These are phyloP conservation scores for Trichoderma reesei DNA, from an alignment of 495 filamentous ascomycete genomes.

Conservation along the genomic window DNA sequence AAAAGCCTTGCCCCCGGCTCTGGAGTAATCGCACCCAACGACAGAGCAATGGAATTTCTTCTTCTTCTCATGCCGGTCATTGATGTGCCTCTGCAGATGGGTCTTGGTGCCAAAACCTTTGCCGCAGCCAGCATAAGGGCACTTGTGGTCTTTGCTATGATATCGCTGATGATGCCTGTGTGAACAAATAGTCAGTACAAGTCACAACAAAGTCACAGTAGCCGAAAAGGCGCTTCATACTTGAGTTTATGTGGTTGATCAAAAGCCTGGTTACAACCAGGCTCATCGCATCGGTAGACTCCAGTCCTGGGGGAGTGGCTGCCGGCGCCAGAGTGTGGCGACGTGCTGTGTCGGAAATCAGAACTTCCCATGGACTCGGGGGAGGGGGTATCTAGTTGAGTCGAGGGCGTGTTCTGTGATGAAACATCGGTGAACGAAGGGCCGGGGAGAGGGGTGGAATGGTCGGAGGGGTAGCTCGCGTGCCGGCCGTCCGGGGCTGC, in stretches of 20 bases:
- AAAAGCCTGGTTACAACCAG: constrained; percentile 30
- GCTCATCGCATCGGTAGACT: constrained; percentile 26
- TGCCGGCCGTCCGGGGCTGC: background rate
- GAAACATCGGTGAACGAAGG: constrained; percentile 5
- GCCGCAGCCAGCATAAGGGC: constrained; percentile 29
- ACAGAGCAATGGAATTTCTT: constrained; percentile 38
- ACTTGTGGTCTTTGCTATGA: constrained; percentile 37
- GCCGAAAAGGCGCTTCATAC: constrained; percentile 15
- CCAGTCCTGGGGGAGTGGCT: constrained; percentile 19
- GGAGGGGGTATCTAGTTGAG: constrained; percentile 7
- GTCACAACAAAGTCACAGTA: background rate
- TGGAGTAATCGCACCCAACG: constrained; percentile 35
- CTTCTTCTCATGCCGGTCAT: constrained; percentile 41
- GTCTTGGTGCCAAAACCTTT: constrained; percentile 43
- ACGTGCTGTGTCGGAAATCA: constrained; percentile 10
- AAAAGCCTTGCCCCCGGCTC: constrained; percentile 36
- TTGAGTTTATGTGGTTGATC: constrained; percentile 41
- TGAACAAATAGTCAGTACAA: background rate
- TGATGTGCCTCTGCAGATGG: constrained; percentile 41
- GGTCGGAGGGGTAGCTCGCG: background rate
- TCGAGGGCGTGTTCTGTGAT: constrained; percentile 13
- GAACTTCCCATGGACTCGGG: constrained; percentile 13
- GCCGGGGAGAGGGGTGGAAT: background rate
- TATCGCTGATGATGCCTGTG: constrained; percentile 38
- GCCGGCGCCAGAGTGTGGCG: constrained; percentile 15